Evolutionary conservation across 2,329 filamentous ascomycete genomes (phyloP), one percentile per base, ranked within the genome.

Genomic region (Fusarium annulatum): DNA sequence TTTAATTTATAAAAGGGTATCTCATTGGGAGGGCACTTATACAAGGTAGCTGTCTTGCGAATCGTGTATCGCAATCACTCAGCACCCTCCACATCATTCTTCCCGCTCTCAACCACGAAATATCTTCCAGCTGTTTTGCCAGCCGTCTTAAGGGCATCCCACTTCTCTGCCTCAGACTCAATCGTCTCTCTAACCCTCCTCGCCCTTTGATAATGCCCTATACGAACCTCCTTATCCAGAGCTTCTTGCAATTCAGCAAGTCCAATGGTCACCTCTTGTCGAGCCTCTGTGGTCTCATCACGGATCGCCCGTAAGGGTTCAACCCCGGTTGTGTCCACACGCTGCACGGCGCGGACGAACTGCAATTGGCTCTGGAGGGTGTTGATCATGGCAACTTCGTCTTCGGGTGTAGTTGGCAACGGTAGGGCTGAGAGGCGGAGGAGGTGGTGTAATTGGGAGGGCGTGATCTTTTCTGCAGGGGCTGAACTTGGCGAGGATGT

Each of bases 381-480:
- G 28, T 88, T 80, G 7, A 97, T 87, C 89, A 97, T 94, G 33
- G 86, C 83, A 0, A 85, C 78, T 80, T 97, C 92, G 76, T 95
- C 91, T 58, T 86, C 86, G 4, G 84, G 73, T 4, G 86, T 86
- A 23, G 86, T 83, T 0, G 96, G 95, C 3, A 88, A 87, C 0
- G 96, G 95, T 0, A 99, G 91, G 19, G 96, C 95, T 8, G 95
- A 97, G 43, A 98, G 91, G 23, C 94, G 93, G 41, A 98, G 91
- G 15, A 98, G 90, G 81, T 98, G 96, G 76, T 90, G 90, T 0
- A 98, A 88, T 80, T 94, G 91, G 49, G 89, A 80, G 2, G 90
- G 85, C 0, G 92, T 91, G 70, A 97, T 88, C 64, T 82, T 81
- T 56, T 85, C 79, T 77, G 76, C 23, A 49, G 81, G 41, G 41